These are phyloP conservation scores for Fistulifera solaris DNA, from an alignment of 108 stramenopile genomes.

Conservation along the genomic window DNA sequence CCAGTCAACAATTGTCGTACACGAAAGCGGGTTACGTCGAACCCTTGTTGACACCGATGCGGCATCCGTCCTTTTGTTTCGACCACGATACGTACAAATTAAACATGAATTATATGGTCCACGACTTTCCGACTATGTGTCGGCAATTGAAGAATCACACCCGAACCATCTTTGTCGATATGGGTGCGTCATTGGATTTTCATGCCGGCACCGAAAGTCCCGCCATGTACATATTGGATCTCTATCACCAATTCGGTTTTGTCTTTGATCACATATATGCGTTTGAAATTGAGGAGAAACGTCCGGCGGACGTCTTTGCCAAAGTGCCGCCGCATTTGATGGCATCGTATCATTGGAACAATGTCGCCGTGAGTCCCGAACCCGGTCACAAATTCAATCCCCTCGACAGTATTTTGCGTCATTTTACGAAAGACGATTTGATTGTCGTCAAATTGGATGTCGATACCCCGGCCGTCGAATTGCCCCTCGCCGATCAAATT, in stretches of 20 bases:
- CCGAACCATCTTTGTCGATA: constrained; percentile 40
- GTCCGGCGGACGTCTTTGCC: constrained; percentile 16
- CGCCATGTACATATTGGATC: constrained; percentile 14
- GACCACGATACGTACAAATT: constrained; percentile 4
- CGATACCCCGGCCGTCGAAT: constrained; percentile 39
- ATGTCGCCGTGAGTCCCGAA: constrained; percentile 27
- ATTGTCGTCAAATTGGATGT: constrained; percentile 68
- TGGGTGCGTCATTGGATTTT: constrained; percentile 54
- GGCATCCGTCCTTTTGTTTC: constrained; percentile 21
- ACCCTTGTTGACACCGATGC: constrained; percentile 34
- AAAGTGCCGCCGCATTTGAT: constrained; percentile 6
- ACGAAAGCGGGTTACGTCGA: constrained; percentile 20
- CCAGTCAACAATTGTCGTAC: constrained; percentile 14
- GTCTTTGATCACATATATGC: constrained; percentile 65
- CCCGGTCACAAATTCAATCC: constrained; percentile 31
- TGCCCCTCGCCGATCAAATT: constrained; percentile 28
- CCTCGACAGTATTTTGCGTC: constrained; percentile 21
- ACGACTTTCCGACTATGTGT: constrained; percentile 64
- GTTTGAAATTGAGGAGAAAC: constrained; percentile 27
- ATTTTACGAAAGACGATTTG: constrained; percentile 40
- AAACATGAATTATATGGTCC: constrained; percentile 47
- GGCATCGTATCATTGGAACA: constrained; percentile 51
- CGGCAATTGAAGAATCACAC: constrained; percentile 25
- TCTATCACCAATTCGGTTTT: constrained; percentile 51
- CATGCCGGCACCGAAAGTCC: constrained; percentile 21